phyloP scores from a whole-genome alignment of 75 land plant species.

The Larix kaempferi region DNA sequence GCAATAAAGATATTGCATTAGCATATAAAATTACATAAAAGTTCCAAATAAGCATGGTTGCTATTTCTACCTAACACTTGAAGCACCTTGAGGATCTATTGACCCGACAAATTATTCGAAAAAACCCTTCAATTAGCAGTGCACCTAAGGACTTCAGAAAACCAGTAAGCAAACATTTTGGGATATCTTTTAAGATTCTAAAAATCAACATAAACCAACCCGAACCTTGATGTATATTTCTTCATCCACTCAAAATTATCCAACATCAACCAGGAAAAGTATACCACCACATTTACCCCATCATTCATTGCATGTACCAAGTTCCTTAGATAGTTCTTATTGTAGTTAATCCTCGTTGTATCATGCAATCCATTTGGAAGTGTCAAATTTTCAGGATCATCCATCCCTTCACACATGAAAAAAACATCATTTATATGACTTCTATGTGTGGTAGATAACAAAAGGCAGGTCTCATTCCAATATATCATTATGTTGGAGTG shows the following conservation, averaged over 20 bases:
- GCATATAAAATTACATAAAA: too few relatives aligned
- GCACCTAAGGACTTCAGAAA: conserved; percentile 17
- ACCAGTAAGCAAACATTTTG: conserved; percentile 41
- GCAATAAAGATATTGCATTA: too few relatives aligned
- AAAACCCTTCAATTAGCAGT: too few relatives aligned
- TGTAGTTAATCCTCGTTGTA: conserved; percentile 42
- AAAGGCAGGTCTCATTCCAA: too few relatives aligned
- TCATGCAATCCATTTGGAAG: conserved; percentile 40
- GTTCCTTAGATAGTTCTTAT: conserved; percentile 37
- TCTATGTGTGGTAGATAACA: too few relatives aligned
- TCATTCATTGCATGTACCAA: conserved; percentile 37
- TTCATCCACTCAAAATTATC: conserved; percentile 66
- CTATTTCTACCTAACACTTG: too few relatives aligned
- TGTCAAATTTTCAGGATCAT: conserved; percentile 48
- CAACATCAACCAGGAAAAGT: conserved; percentile 72
- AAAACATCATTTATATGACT: not conserved
- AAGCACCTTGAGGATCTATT: too few relatives aligned
- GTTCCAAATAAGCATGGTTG: too few relatives aligned
- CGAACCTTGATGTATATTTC: conserved; percentile 60
- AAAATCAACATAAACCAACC: conserved; percentile 57
- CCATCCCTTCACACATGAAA: conserved; percentile 50
- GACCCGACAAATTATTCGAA: too few relatives aligned
- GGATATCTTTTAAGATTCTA: conserved; percentile 21
- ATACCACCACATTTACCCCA: conserved; percentile 64
- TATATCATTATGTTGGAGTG: too few relatives aligned